phyloP scores from a whole-genome alignment of 208 protist species.

The Trypanosoma rangeli region DNA sequence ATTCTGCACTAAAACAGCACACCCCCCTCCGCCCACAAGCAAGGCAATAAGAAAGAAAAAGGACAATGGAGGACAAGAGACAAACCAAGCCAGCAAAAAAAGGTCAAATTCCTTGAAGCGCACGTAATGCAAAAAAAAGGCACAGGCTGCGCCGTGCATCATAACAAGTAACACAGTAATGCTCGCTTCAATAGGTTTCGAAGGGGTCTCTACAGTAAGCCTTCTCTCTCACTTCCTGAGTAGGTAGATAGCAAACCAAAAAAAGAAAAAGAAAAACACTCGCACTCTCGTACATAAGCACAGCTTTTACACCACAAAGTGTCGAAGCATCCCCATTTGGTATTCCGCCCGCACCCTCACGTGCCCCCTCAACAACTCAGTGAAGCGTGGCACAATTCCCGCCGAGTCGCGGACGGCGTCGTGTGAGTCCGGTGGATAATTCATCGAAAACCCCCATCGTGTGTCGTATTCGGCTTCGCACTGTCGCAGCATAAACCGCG shows the following conservation, averaged over 20 bases:
- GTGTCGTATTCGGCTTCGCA: slow-evolving; percentile 55
- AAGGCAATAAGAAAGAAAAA: slow-evolving; percentile 13
- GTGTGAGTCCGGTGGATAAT: slow-evolving; percentile 30
- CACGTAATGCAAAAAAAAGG: background rate
- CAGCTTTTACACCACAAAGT: slow-evolving; percentile 5
- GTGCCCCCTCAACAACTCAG: background rate
- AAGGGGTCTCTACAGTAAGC: background rate
- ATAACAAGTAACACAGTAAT: background rate
- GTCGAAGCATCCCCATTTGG: background rate
- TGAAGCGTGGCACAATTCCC: slow-evolving; percentile 1
- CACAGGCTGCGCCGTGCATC: no score
- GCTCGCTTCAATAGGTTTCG: background rate
- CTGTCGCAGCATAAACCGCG: slow-evolving; percentile 75
- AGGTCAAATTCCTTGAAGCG: background rate
- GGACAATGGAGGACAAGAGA: slow-evolving; percentile 1
- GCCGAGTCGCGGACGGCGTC: background rate
- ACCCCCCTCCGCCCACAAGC: background rate
- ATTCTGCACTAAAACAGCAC: background rate
- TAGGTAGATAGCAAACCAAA: background rate
- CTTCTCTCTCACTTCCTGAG: background rate
- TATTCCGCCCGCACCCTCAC: background rate
- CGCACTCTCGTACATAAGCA: background rate
- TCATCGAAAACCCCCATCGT: slow-evolving; percentile 84
- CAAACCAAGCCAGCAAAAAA: no score
- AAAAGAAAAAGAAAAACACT: slow-evolving; percentile 12